Evolutionary conservation across 352 stramenopile species (phyloP).

Genomic region (Phytophthora palmivora): DNA sequence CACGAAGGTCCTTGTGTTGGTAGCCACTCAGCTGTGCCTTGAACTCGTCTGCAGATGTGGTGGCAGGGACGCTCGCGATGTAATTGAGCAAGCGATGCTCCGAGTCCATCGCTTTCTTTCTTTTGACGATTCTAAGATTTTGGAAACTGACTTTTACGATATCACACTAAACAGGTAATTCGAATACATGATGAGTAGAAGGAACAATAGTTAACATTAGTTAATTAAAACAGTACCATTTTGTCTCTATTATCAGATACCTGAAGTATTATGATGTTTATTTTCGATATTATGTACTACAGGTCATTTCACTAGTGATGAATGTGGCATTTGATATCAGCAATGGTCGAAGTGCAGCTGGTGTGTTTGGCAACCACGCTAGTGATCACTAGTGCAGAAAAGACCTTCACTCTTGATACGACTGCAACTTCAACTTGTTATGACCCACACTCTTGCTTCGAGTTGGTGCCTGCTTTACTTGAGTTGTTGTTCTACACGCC

Average conservation of each 20-base stretch:
- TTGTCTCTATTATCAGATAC: no score
- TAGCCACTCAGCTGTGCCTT: constrained; percentile 25
- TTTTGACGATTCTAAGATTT: not conserved
- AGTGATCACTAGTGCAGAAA: constrained; percentile 63
- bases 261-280: no score
- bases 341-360: constrained; percentile 58
- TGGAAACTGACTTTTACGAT: not conserved
- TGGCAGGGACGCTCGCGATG: constrained; percentile 14
- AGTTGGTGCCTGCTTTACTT: constrained; percentile 54
- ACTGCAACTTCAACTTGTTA: constrained; percentile 3
- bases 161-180: no score
- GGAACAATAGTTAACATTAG: no score
- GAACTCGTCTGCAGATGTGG: constrained; percentile 17
- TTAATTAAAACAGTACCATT: no score
- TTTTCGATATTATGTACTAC: no score
- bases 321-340: no score
- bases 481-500: constrained; percentile 62
- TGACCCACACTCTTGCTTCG: constrained; percentile 19
- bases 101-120: constrained; percentile 21
- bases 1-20: constrained; percentile 21
- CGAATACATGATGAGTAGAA: no score
- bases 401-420: not conserved
- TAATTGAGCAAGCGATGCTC: constrained; percentile 28
- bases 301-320: no score
- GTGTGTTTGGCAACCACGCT: constrained; percentile 61